Percentiles rank a stretch among this genome's conserved stretches.
Evolutionary conservation across 805 yeast species (phyloP).

Genomic region (Suhomyces sp.): DNA sequence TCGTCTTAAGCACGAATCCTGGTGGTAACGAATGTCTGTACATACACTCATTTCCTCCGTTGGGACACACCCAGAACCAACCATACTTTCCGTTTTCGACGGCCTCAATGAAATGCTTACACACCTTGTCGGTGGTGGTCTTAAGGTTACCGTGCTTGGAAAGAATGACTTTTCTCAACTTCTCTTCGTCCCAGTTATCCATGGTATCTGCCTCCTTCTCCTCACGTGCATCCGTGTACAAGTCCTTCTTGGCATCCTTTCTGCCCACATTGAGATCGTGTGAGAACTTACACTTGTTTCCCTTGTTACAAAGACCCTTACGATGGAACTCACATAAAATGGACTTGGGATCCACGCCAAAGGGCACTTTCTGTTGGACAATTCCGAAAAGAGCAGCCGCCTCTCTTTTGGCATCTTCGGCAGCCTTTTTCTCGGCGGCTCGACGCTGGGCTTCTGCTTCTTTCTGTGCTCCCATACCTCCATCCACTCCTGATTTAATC

Average conservation of each 20-base stretch:
- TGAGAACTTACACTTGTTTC: slow-evolving; percentile 85
- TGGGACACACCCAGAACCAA: slow-evolving; percentile 99
- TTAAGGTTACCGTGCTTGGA: slow-evolving; percentile 94
- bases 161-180: slow-evolving; percentile 76
- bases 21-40: slow-evolving; percentile 95
- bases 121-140: slow-evolving; percentile 92
- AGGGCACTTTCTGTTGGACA: slow-evolving; percentile 81
- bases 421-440: slow-evolving; percentile 82
- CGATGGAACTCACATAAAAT: slow-evolving; percentile 88
- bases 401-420: slow-evolving; percentile 85
- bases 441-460: slow-evolving; percentile 71
- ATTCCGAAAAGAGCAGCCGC: slow-evolving; percentile 77
- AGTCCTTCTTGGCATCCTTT: slow-evolving; percentile 85
- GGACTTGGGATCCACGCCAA: slow-evolving; percentile 96
- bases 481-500: slow-evolving; percentile 44
- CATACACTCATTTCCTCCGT: slow-evolving; percentile 89
- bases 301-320: slow-evolving; percentile 81
- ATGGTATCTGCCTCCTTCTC: slow-evolving; percentile 79
- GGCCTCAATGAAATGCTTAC: slow-evolving; percentile 93
- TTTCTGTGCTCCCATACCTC: slow-evolving; percentile 57
- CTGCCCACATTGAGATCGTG: slow-evolving; percentile 86
- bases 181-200: slow-evolving; percentile 98
- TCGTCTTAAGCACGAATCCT: slow-evolving; percentile 94
- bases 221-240: slow-evolving; percentile 84
- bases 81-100: slow-evolving; percentile 97